phyloP scores from a whole-genome alignment of 768 basidiomycete species.

The Trametes elegans region DNA sequence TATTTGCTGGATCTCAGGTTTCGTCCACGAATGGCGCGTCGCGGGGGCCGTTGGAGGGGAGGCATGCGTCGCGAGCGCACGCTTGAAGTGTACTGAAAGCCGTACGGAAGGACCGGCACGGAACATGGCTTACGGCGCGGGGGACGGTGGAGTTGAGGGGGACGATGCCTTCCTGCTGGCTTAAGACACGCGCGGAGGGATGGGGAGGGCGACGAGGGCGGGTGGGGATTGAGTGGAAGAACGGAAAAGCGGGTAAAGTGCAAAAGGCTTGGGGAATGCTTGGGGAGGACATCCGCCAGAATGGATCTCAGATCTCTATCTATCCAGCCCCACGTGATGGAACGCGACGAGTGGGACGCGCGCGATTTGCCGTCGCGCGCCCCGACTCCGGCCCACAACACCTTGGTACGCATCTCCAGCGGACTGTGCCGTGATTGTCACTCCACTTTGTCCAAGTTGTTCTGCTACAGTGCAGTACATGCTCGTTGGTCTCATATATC shows the following conservation, averaged over 20 bases:
- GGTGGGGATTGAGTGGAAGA: constrained; percentile 25
- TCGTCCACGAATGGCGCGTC: constrained; percentile 68
- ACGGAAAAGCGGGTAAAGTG: constrained; percentile 2
- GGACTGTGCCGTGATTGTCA: too few relatives aligned
- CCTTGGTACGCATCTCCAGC: too few relatives aligned
- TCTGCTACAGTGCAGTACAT: too few relatives aligned
- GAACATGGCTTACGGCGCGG: constrained; percentile 35
- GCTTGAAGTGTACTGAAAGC: constrained; percentile 30
- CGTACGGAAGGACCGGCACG: constrained; percentile 28
- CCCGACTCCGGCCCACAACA: background rate
- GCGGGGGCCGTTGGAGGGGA: constrained; percentile 26
- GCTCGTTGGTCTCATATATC: too few relatives aligned
- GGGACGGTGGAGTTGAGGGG: background rate
- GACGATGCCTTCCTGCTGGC: background rate
- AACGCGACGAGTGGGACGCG: background rate
- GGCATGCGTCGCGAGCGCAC: constrained; percentile 66
- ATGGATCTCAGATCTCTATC: constrained; percentile 10
- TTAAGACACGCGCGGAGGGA: background rate
- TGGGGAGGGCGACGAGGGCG: background rate
- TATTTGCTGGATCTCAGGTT: constrained; percentile 77
- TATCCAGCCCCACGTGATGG: background rate
- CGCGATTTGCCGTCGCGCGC: background rate
- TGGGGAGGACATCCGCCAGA: constrained; percentile 1
- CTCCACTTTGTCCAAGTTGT: too few relatives aligned
- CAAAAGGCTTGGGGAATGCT: constrained; percentile 12